Percentiles rank a stretch among this genome's conserved stretches.
These are phyloP conservation scores for Cutaneotrichosporon cavernicola DNA, from an alignment of 1,284 basidiomycete species.

Conservation along the genomic window DNA sequence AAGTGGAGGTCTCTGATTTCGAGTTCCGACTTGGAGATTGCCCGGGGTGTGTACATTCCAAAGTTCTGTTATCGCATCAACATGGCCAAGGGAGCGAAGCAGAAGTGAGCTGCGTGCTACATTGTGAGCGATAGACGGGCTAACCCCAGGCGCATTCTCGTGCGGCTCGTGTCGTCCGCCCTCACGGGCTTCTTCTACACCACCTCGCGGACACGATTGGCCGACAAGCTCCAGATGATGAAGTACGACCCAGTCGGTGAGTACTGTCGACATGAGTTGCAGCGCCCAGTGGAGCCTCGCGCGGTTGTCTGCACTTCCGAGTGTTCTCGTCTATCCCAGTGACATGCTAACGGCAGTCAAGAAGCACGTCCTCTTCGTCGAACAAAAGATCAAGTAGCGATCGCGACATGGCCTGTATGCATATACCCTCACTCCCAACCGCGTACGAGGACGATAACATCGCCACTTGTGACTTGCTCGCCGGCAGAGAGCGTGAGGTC, in stretches of 20 bases:
- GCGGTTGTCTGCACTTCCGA: too few relatives aligned
- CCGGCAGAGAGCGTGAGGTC: conserved; percentile 27
- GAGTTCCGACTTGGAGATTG: conserved; percentile 8
- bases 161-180: conserved; percentile 81
- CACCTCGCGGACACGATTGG: conserved; percentile 67
- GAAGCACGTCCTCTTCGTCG: conserved; percentile 70
- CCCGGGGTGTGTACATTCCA: background rate
- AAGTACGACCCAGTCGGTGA: conserved; percentile 84
- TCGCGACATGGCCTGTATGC: conserved; percentile 17
- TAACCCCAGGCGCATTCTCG: conserved; percentile 67
- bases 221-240: conserved; percentile 72
- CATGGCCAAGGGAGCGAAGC: conserved; percentile 61
- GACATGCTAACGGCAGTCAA: conserved; percentile 58
- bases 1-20: conserved; percentile 11
- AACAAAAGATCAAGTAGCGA: conserved; percentile 59
- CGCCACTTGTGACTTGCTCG: conserved; percentile 26
- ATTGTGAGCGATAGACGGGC: background rate
- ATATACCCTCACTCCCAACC: conserved; percentile 26
- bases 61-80: conserved; percentile 7
- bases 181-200: conserved; percentile 89
- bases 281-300: background rate
- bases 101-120: conserved; percentile 54
- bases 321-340: background rate
- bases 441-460: conserved; percentile 30
- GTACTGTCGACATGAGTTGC: conserved; percentile 33